Evolutionary conservation across 495 filamentous ascomycete genomes (phyloP).

Genomic region (Xylaria curta): DNA sequence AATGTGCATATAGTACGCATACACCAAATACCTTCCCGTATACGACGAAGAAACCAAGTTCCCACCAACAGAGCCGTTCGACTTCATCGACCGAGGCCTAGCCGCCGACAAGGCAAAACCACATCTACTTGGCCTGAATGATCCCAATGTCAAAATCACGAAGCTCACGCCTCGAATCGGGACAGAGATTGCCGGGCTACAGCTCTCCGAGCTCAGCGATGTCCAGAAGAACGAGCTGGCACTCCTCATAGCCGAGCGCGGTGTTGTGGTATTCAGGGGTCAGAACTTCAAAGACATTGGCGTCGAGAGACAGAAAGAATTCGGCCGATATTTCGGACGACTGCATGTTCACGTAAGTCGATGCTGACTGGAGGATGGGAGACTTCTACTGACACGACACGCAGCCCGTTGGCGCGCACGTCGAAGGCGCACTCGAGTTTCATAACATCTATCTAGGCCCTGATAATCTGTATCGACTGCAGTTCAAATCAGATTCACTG

Average conservation of each 20-base stretch:
- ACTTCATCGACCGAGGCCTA: slow-evolving; percentile 65
- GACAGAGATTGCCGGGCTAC: slow-evolving; percentile 73
- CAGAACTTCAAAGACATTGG: slow-evolving; percentile 70
- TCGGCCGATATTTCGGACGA: slow-evolving; percentile 70
- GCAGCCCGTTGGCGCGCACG: slow-evolving; percentile 52
- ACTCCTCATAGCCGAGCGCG: slow-evolving; percentile 70
- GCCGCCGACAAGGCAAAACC: slow-evolving; percentile 63
- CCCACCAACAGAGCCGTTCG: slow-evolving; percentile 63
- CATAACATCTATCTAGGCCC: slow-evolving; percentile 59
- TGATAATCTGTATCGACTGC: slow-evolving; percentile 50
- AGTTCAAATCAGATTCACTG: slow-evolving; percentile 54
- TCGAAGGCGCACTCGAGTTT: slow-evolving; percentile 51
- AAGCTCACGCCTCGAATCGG: slow-evolving; percentile 74
- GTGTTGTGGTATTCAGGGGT: slow-evolving; percentile 75
- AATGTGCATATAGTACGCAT: slow-evolving; percentile 51
- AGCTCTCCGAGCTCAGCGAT: slow-evolving; percentile 70
- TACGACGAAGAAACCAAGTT: slow-evolving; percentile 68
- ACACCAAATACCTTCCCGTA: slow-evolving; percentile 66
- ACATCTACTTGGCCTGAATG: slow-evolving; percentile 56
- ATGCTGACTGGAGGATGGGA: too few species aligned
- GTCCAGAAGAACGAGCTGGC: slow-evolving; percentile 78
- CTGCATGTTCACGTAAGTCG: slow-evolving; percentile 65
- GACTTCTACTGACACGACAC: background rate
- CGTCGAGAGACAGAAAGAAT: slow-evolving; percentile 65
- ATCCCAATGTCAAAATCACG: slow-evolving; percentile 51